Evolutionary conservation across 768 basidiomycete genomes (phyloP).

Genomic region (Boletellus ananiceps): DNA sequence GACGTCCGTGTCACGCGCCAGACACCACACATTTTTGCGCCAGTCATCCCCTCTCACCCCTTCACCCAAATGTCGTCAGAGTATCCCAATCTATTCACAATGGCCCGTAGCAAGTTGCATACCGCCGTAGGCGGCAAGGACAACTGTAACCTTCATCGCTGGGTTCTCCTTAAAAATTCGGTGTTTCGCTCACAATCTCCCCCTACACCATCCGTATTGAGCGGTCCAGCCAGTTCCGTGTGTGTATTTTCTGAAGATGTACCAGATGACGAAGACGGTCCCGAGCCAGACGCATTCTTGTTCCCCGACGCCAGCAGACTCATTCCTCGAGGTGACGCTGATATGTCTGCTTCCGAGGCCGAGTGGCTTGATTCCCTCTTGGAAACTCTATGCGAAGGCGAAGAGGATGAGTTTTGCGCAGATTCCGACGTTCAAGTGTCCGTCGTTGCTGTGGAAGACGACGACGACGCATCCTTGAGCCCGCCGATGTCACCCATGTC

Average conservation of each 20-base stretch:
- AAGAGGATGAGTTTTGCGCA: constrained; percentile 54
- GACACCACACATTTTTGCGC: constrained; percentile 12
- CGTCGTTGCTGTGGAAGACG: constrained; percentile 53
- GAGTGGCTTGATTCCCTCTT: constrained; percentile 81
- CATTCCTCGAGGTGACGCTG: constrained; percentile 30
- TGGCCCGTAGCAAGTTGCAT: constrained; percentile 74
- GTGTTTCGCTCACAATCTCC: constrained; percentile 52
- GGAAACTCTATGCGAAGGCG: constrained; percentile 68
- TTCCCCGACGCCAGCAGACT: constrained; percentile 72
- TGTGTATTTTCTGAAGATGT: constrained; percentile 35
- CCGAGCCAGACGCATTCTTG: constrained; percentile 66
- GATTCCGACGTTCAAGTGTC: constrained; percentile 46
- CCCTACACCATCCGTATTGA: constrained; percentile 29
- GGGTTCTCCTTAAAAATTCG: constrained; percentile 87
- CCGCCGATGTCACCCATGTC: constrained; percentile 67
- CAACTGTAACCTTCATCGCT: constrained; percentile 74
- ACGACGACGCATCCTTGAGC: constrained; percentile 51
- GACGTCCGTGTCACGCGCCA: constrained; percentile 13
- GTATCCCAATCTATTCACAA: constrained; percentile 46
- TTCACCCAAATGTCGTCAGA: constrained; percentile 44
- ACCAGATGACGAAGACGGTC: constrained; percentile 48
- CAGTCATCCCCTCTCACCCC: constrained; percentile 3
- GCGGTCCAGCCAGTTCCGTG: constrained; percentile 16
- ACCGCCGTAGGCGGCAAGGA: constrained; percentile 57
- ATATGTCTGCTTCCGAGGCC: constrained; percentile 55